Evolutionary conservation across 495 filamentous ascomycete species (phyloP).

Genomic region (Talaromyces ruber): DNA sequence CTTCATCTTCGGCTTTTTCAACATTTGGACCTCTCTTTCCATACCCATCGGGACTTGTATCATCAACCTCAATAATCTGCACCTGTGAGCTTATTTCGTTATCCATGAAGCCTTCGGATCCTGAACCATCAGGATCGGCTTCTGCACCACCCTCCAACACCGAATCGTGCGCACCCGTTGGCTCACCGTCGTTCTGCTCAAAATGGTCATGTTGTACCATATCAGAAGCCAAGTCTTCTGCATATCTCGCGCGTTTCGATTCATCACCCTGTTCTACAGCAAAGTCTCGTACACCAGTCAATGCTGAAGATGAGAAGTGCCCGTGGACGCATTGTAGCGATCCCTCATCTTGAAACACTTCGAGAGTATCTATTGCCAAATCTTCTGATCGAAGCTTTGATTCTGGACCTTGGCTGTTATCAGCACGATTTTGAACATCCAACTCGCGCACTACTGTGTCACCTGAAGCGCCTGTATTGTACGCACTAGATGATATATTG

Average conservation of each 20-base stretch:
- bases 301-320: background rate
- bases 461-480: background rate
- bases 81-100: background rate
- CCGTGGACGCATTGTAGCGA: background rate
- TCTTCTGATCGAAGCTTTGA: background rate
- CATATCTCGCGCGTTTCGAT: conserved; percentile 10
- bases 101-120: background rate
- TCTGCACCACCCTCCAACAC: background rate
- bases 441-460: background rate
- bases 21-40: background rate
- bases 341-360: background rate
- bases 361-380: background rate
- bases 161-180: background rate
- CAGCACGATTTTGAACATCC: background rate
- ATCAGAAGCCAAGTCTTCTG: conserved; percentile 8
- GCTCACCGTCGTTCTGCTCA: background rate
- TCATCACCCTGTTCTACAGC: background rate
- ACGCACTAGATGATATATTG: background rate
- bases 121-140: background rate
- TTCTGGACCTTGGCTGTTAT: background rate
- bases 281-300: background rate
- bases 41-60: background rate
- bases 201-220: background rate
- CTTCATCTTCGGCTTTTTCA: conserved; percentile 7
- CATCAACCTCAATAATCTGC: background rate